Percentiles rank a stretch among this genome's conserved stretches.
Conservation (phyloP, 1,284 basidiomycete species). For the Rhodotorula sp. region DNA sequence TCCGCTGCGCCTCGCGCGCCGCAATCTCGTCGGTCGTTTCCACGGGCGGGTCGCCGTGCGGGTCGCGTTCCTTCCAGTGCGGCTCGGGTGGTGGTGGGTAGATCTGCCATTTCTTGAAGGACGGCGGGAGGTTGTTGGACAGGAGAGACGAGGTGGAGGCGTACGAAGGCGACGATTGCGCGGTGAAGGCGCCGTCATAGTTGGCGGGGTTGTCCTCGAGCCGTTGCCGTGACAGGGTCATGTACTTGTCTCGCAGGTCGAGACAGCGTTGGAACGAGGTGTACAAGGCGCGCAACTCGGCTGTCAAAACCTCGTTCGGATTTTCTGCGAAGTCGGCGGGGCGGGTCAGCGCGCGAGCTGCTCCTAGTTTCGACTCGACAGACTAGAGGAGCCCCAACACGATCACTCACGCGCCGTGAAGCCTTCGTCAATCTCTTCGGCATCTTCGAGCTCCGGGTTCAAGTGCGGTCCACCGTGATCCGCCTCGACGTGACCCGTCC, state of each 20-base stretch:
- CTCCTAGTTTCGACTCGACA: background rate
- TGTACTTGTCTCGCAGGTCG: slow-evolving; percentile 88
- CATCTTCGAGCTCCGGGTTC: slow-evolving; percentile 27
- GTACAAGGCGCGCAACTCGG: slow-evolving; percentile 48
- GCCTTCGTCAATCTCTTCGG: slow-evolving; percentile 37
- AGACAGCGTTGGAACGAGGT: slow-evolving; percentile 71
- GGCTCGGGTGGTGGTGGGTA: slow-evolving; percentile 87
- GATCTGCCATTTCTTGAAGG: slow-evolving; percentile 69
- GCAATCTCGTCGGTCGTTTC: slow-evolving; percentile 59
- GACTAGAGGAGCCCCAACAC: no score
- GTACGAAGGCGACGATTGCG: slow-evolving; percentile 19
- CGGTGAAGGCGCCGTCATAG: slow-evolving; percentile 61
- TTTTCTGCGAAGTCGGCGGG: slow-evolving; percentile 10
- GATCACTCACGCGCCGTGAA: slow-evolving; percentile 27
- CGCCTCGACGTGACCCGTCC: background rate
- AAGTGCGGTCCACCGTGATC: slow-evolving; percentile 25
- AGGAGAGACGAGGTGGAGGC: slow-evolving; percentile 19
- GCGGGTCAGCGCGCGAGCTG: no score
- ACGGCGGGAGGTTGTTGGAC: slow-evolving; percentile 6
- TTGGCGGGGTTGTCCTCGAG: slow-evolving; percentile 84
- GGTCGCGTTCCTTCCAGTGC: slow-evolving; percentile 67
- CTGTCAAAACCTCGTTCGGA: slow-evolving; percentile 42
- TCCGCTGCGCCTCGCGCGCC: slow-evolving; percentile 52
- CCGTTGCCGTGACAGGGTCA: slow-evolving; percentile 75
- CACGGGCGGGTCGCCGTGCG: slow-evolving; percentile 21